These are phyloP conservation scores for Penicillium oxalicum DNA, from an alignment of 2,329 filamentous ascomycete genomes.

Conservation along the genomic window DNA sequence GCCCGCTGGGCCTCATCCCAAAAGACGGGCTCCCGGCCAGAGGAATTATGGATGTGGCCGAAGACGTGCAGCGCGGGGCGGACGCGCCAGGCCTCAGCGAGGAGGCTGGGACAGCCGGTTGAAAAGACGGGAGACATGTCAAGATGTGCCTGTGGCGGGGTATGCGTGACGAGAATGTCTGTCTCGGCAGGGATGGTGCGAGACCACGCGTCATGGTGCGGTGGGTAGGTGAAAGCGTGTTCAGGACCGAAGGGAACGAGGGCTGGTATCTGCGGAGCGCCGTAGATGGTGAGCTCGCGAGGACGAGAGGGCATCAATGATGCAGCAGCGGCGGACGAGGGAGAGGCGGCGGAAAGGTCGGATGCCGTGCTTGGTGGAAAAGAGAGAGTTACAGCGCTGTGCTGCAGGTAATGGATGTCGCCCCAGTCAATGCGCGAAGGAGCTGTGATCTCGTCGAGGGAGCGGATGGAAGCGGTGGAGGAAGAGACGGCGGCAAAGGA, in stretches of 20 bases:
- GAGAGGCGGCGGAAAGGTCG: constrained; percentile 20
- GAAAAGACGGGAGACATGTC: constrained; percentile 51
- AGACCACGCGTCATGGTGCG: constrained; percentile 63
- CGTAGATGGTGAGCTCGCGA: constrained; percentile 66
- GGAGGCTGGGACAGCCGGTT: constrained; percentile 64
- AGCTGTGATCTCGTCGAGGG: constrained; percentile 37
- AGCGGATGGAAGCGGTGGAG: constrained; percentile 33
- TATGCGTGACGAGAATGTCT: constrained; percentile 76
- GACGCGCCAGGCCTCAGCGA: constrained; percentile 67
- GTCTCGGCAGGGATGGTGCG: constrained; percentile 64
- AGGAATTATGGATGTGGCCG: constrained; percentile 74
- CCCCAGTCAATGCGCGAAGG: constrained; percentile 58
- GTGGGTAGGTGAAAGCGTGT: constrained; percentile 72
- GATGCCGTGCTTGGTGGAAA: constrained; percentile 41
- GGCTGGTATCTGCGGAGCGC: constrained; percentile 69
- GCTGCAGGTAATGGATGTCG: constrained; percentile 68
- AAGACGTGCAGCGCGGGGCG: constrained; percentile 74
- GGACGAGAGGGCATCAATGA: constrained; percentile 48
- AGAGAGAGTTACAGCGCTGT: constrained; percentile 57
- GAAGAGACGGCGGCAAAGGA: constrained; percentile 28
- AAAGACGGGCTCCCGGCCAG: constrained; percentile 63
- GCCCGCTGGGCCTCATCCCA: constrained; percentile 68
- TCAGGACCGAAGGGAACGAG: constrained; percentile 60
- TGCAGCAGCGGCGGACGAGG: constrained; percentile 38
- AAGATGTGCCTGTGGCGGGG: constrained; percentile 67